Percentiles rank a stretch among this genome's conserved stretches.
Evolutionary conservation across 2,329 filamentous ascomycete species (phyloP).

Genomic region (Colletotrichum ledebouriae): DNA sequence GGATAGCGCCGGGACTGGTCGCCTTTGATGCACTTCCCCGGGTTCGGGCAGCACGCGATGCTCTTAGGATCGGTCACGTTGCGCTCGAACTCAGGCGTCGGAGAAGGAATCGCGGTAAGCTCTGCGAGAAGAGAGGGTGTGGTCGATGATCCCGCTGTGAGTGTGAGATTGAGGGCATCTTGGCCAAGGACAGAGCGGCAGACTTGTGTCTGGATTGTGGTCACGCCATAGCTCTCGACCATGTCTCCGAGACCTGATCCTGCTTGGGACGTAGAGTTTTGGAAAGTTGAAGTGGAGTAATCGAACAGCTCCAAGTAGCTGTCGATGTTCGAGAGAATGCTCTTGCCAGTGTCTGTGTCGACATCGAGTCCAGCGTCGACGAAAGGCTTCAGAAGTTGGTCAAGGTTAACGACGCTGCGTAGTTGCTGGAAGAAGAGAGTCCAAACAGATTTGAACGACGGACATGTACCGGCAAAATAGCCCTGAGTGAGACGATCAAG

Average conservation of each 20-base stretch:
- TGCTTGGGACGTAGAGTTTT: slow-evolving; percentile 44
- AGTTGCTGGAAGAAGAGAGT: slow-evolving; percentile 48
- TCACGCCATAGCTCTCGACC: slow-evolving; percentile 51
- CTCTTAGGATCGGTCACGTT: slow-evolving; percentile 52
- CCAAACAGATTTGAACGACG: slow-evolving; percentile 51
- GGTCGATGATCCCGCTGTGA: slow-evolving; percentile 51
- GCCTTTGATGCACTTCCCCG: slow-evolving; percentile 41
- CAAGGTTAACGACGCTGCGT: slow-evolving; percentile 45
- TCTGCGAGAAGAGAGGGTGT: slow-evolving; percentile 42
- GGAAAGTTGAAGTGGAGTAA: slow-evolving; percentile 50
- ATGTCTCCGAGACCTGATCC: slow-evolving; percentile 48
- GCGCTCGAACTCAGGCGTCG: slow-evolving; percentile 32
- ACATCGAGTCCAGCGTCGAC: slow-evolving; percentile 22
- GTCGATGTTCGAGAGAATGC: slow-evolving; percentile 20
- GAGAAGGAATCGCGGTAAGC: slow-evolving; percentile 7
- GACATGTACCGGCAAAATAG: slow-evolving; percentile 53
- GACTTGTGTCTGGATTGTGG: slow-evolving; percentile 50
- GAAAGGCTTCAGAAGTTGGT: slow-evolving; percentile 31
- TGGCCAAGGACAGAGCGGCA: slow-evolving; percentile 52
- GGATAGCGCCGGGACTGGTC: slow-evolving; percentile 50
- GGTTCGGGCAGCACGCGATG: slow-evolving; percentile 51
- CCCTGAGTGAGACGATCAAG: slow-evolving; percentile 52
- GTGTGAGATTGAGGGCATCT: slow-evolving; percentile 51
- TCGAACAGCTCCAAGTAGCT: slow-evolving; percentile 41
- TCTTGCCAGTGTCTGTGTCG: not conserved